Percentiles rank a stretch among this genome's conserved stretches.
These are phyloP conservation scores for Nicotiana otophora DNA, from an alignment of 257 asterid genomes.

Conservation along the genomic window DNA sequence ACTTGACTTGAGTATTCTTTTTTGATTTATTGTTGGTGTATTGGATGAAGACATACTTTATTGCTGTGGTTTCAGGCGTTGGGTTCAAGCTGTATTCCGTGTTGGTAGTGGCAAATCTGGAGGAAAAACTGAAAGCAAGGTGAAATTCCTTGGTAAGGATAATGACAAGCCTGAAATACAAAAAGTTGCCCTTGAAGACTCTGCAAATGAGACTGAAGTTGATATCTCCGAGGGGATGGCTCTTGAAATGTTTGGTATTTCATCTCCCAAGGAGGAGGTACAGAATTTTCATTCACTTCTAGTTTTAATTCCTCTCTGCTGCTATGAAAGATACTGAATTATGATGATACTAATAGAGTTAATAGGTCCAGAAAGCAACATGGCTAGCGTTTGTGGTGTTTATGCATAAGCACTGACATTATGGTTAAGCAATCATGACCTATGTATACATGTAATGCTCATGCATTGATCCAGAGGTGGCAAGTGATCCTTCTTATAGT, in stretches of 20 bases:
- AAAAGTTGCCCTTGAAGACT: conserved; percentile 23
- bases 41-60: background rate
- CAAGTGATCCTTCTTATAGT: background rate
- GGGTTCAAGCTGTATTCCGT: conserved; percentile 94
- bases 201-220: conserved; percentile 34
- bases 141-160: conserved; percentile 13
- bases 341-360: background rate
- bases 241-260: conserved; percentile 60
- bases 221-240: conserved; percentile 85
- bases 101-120: conserved; percentile 18
- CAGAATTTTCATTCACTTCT: background rate
- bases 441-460: background rate
- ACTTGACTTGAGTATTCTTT: background rate
- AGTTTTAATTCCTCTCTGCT: background rate
- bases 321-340: background rate
- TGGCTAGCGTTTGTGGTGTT: background rate
- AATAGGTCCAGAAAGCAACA: background rate
- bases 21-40: background rate
- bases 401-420: background rate
- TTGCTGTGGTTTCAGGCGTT: conserved; percentile 52
- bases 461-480: background rate
- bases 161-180: conserved; percentile 22
- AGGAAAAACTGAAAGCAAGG: conserved; percentile 18
- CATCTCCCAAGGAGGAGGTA: conserved; percentile 74
- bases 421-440: background rate